phyloP scores from a whole-genome alignment of 345 rosid species.

The Theobroma cacao region DNA sequence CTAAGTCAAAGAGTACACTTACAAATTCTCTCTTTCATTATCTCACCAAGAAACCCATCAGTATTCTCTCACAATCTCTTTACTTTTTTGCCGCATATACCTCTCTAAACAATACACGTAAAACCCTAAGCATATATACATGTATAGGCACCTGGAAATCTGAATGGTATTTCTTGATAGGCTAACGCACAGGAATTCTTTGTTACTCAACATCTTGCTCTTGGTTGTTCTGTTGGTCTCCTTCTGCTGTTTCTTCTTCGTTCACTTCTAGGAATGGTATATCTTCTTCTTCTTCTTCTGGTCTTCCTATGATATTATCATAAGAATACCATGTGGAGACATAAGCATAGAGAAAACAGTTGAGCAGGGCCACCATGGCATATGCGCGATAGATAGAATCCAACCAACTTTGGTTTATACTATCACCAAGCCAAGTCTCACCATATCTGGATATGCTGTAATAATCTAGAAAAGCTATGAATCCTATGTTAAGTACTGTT shows the following conservation, averaged over 20 bases:
- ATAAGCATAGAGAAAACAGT: slow-evolving; percentile 4
- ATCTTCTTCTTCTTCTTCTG: not conserved
- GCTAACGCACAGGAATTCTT: not conserved
- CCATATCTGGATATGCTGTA: not conserved
- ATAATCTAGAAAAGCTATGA: not conserved
- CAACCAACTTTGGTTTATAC: not conserved
- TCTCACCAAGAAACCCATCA: too few species aligned
- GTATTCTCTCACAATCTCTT: too few species aligned
- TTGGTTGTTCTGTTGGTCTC: not conserved
- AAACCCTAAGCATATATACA: too few species aligned
- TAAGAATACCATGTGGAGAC: not conserved
- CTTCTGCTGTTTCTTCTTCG: not conserved
- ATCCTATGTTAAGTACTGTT: not conserved
- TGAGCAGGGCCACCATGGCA: not conserved
- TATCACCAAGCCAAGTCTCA: not conserved
- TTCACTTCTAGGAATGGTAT: slow-evolving; percentile 3
- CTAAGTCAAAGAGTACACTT: too few species aligned
- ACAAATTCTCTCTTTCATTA: too few species aligned
- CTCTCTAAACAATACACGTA: too few species aligned
- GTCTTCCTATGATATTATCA: slow-evolving; percentile 1
- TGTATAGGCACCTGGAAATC: too few species aligned
- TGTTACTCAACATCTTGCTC: not conserved
- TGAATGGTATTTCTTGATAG: not conserved
- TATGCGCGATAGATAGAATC: not conserved
- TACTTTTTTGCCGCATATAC: too few species aligned